phyloP scores from a whole-genome alignment of 2,329 filamentous ascomycete species.

The Malbranchea zuffiana region DNA sequence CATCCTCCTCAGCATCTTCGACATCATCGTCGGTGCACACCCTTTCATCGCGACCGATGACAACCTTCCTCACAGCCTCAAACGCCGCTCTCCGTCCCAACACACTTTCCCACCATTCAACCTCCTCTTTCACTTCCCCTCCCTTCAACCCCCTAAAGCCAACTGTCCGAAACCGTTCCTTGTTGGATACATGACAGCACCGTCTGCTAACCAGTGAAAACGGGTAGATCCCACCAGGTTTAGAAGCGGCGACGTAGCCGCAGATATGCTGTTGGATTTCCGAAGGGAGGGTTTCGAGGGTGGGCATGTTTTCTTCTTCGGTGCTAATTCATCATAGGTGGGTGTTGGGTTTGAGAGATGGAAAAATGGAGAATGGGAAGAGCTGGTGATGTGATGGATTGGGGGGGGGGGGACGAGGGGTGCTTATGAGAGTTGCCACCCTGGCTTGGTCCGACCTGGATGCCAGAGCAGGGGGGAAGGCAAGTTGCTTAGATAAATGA shows the following conservation, averaged over 20 bases:
- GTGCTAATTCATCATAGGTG: no score
- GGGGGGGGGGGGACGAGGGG: no score
- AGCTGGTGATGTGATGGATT: no score
- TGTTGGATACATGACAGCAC: conserved; percentile 1
- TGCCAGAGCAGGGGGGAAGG: no score
- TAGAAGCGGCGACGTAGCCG: neutral
- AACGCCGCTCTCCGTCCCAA: neutral
- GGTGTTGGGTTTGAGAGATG: no score
- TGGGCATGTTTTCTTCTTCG: no score
- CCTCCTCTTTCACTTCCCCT: neutral
- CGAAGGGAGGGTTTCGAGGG: neutral
- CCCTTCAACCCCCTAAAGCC: neutral
- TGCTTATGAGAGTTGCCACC: no score
- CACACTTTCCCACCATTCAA: neutral
- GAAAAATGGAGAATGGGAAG: no score
- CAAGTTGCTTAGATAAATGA: no score
- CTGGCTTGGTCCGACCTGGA: no score
- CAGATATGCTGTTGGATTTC: conserved; percentile 5
- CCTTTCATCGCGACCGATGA: neutral
- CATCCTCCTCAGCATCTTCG: neutral
- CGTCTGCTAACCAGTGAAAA: conserved; percentile 2
- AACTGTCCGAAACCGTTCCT: neutral
- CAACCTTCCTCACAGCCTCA: neutral
- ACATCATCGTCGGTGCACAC: no score
- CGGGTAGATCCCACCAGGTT: neutral